These are phyloP conservation scores for Arthrobotrys musiformis DNA, from an alignment of 2,329 filamentous ascomycete species.

Conservation along the genomic window DNA sequence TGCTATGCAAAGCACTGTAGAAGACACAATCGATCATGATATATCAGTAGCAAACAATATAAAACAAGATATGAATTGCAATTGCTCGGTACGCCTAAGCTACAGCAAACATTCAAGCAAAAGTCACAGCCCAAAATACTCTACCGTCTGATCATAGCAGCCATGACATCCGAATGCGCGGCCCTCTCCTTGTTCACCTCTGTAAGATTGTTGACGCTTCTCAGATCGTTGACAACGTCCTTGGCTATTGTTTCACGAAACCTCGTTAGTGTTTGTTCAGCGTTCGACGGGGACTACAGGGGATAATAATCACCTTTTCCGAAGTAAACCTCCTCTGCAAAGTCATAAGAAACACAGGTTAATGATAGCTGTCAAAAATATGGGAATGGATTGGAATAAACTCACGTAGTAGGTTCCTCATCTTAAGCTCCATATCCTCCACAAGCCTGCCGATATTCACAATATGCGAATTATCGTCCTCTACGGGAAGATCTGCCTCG, in stretches of 20 bases:
- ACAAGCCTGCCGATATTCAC: slow-evolving; percentile 90
- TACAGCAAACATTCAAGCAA: slow-evolving; percentile 1
- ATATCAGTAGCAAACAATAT: not conserved
- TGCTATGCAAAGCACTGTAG: slow-evolving; percentile 8
- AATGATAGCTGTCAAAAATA: not conserved
- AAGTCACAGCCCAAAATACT: not conserved
- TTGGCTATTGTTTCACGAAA: slow-evolving; percentile 69
- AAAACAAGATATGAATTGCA: not conserved
- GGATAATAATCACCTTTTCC: slow-evolving; percentile 71
- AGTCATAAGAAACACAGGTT: slow-evolving; percentile 4
- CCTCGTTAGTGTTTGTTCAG: slow-evolving; percentile 1
- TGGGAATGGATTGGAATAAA: slow-evolving; percentile 13
- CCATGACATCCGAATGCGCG: slow-evolving; percentile 88
- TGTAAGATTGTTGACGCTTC: slow-evolving; percentile 80
- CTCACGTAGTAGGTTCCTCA: slow-evolving; percentile 88
- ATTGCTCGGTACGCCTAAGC: slow-evolving; percentile 6
- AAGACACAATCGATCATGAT: not conserved
- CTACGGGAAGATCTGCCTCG: slow-evolving; percentile 88
- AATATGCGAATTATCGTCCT: slow-evolving; percentile 91
- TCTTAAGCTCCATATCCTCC: slow-evolving; percentile 99
- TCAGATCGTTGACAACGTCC: slow-evolving; percentile 94
- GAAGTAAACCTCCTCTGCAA: slow-evolving; percentile 91
- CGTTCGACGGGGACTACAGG: not conserved
- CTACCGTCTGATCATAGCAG: slow-evolving; percentile 64
- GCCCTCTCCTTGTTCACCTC: slow-evolving; percentile 85